Evolutionary conservation across 2,329 filamentous ascomycete genomes (phyloP).

Genomic region (Fusarium nematophilum): DNA sequence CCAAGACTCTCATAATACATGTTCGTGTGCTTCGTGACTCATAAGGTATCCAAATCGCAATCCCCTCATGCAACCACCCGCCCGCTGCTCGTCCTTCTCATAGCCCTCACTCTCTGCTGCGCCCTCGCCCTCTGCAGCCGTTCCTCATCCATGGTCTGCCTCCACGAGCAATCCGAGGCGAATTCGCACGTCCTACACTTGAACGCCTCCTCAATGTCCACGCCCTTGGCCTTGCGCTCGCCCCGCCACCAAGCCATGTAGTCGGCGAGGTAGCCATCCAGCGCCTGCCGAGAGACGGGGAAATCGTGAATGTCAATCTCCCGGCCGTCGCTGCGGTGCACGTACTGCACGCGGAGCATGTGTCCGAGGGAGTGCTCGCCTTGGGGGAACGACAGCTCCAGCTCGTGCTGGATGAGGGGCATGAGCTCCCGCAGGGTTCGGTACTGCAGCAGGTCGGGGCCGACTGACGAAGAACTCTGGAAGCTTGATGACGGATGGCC

Average conservation of each 20-base stretch:
- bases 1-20: background rate
- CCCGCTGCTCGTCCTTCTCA: conserved; percentile 18
- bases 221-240: conserved; percentile 76
- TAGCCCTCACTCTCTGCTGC: conserved; percentile 39
- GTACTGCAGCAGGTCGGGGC: conserved; percentile 58
- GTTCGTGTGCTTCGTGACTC: conserved; percentile 32
- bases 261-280: conserved; percentile 74
- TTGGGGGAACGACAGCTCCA: conserved; percentile 64
- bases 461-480: conserved; percentile 32
- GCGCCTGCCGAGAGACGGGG: conserved; percentile 70
- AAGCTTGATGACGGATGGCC: conserved; percentile 27
- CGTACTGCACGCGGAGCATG: conserved; percentile 66
- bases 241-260: conserved; percentile 93
- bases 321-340: conserved; percentile 63
- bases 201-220: conserved; percentile 85
- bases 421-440: conserved; percentile 60
- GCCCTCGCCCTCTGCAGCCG: conserved; percentile 38
- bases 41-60: conserved; percentile 17
- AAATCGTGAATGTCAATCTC: conserved; percentile 69
- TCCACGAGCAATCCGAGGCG: conserved; percentile 81
- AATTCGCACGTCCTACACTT: conserved; percentile 92
- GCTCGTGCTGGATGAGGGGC: conserved; percentile 58
- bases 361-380: conserved; percentile 61
- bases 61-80: conserved; percentile 15
- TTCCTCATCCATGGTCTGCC: conserved; percentile 75